phyloP scores from a whole-genome alignment of 2,329 filamentous ascomycete genomes.

The Tolypocladium inflatum region DNA sequence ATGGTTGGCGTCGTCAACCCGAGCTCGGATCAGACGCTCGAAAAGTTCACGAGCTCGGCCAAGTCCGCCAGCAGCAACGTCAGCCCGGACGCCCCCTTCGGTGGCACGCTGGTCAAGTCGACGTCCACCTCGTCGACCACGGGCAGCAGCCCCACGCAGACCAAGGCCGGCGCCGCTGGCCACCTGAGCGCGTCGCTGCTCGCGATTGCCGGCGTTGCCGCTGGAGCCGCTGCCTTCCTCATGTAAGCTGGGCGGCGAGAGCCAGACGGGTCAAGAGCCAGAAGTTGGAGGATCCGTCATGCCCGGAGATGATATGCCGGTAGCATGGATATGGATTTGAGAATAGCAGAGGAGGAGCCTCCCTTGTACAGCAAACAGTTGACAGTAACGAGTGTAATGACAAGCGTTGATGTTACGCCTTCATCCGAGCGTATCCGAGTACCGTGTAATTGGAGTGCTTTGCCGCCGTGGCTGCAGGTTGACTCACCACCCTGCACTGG shows the following conservation, averaged over 20 bases:
- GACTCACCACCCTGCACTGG: background rate
- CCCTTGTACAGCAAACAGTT: background rate
- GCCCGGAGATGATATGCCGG: background rate
- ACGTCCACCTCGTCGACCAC: background rate
- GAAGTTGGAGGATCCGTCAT: background rate
- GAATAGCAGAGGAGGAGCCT: background rate
- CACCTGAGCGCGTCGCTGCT: background rate
- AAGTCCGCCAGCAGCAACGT: slow-evolving; percentile 2
- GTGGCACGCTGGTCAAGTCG: slow-evolving; percentile 5
- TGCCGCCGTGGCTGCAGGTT: background rate
- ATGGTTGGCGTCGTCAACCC: slow-evolving; percentile 22
- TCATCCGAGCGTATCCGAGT: no score
- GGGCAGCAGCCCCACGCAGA: background rate
- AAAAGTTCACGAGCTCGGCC: slow-evolving; percentile 7
- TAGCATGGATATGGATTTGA: background rate
- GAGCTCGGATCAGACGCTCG: slow-evolving; percentile 10
- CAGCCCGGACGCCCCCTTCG: slow-evolving; percentile 5
- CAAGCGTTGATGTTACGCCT: background rate
- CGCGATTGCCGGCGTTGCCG: background rate
- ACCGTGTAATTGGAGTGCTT: no score
- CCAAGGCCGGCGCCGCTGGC: background rate
- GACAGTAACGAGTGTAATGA: background rate
- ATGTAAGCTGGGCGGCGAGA: background rate
- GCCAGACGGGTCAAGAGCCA: background rate
- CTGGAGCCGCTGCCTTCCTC: background rate